Base-by-base conservation (phyloP, 345 rosid genomes). In the Rhodomyrtus tomentosa region DNA sequence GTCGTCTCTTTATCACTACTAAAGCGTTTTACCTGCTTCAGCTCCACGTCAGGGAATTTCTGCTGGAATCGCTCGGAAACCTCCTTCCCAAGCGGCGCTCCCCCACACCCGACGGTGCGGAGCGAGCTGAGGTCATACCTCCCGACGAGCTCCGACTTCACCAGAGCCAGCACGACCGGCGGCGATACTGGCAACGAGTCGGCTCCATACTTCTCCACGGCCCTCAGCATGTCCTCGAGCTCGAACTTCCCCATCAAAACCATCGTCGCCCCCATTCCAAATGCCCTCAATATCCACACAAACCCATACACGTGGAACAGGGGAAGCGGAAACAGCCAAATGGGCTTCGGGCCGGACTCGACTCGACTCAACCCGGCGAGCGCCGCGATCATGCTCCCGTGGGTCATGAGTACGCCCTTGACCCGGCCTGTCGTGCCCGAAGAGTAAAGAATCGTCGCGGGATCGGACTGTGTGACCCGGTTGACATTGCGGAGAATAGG, bases 81-180 rank as follows among this genome's bases (percentile, higher is more conserved):
- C 82, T 95, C 98, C 91, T 90, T 92, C 15, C 95, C 94, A 1
- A 96, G 89, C 6, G 99, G 96, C 20, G 98, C 98, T 1, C 97
- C 99, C 9, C 96, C 98, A 80, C 93, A 83, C 5, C 90, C 90
- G 24, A 93, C 83, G 20, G 76, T 9, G 87, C 40, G 83, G 11
- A 96, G 90, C 18, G 98, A 95, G 80, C 93, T 87, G 59, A 96
- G 84, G 86, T 94, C 95, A 29, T 92, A 93, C 90, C 88, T 92
- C 4, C 82, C 89, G 10, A 96, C 90, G 58, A 94, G 56, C 82
- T 94, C 95, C 45, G 93, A 92, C 84, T 93, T 96, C 83, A 87
- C 84, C 62, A 96, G 81, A 55, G 91, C 85, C 88, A 96, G 92
- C 3, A 96, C 88, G 80, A 95, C 80, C 55, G 98, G 96, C 29